phyloP scores from a whole-genome alignment of 2,329 filamentous ascomycete species.

The Monilinia vaccinii-corymbosi region DNA sequence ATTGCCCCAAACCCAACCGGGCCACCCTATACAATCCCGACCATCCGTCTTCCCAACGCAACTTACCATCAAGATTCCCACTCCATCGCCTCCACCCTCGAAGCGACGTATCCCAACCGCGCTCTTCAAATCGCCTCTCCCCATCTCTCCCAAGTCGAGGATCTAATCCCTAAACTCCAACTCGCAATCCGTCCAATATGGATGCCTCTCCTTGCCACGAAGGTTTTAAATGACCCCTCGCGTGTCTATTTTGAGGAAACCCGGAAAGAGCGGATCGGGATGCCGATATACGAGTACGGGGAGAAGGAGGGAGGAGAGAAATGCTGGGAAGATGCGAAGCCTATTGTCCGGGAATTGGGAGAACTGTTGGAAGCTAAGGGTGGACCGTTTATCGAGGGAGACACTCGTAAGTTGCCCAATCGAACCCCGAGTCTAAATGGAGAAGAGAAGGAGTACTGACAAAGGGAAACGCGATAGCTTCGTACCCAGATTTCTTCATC shows the following conservation, averaged over 20 bases:
- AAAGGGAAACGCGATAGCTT: conserved; percentile 24
- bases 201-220: conserved; percentile 39
- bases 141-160: conserved; percentile 37
- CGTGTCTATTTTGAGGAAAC: conserved; percentile 47
- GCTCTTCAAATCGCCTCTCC: conserved; percentile 48
- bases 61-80: conserved; percentile 55
- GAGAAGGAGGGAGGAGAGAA: conserved; percentile 40
- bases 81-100: conserved; percentile 49
- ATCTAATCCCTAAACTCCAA: conserved; percentile 31
- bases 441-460: not conserved
- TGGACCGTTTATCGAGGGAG: conserved; percentile 54
- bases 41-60: conserved; percentile 46
- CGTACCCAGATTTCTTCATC: conserved; percentile 51
- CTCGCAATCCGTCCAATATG: conserved; percentile 33
- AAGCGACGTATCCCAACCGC: conserved; percentile 43
- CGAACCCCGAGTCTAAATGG: not conserved
- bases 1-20: conserved; percentile 32
- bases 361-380: conserved; percentile 33
- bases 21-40: conserved; percentile 44
- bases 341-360: conserved; percentile 37
- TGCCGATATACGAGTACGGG: conserved; percentile 41
- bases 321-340: conserved; percentile 39
- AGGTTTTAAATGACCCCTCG: conserved; percentile 43
- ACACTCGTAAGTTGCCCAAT: conserved; percentile 28
- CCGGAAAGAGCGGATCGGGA: conserved; percentile 40